These are phyloP conservation scores for Cystofilobasidium ferigula DNA, from an alignment of 768 basidiomycete genomes.

Conservation along the genomic window DNA sequence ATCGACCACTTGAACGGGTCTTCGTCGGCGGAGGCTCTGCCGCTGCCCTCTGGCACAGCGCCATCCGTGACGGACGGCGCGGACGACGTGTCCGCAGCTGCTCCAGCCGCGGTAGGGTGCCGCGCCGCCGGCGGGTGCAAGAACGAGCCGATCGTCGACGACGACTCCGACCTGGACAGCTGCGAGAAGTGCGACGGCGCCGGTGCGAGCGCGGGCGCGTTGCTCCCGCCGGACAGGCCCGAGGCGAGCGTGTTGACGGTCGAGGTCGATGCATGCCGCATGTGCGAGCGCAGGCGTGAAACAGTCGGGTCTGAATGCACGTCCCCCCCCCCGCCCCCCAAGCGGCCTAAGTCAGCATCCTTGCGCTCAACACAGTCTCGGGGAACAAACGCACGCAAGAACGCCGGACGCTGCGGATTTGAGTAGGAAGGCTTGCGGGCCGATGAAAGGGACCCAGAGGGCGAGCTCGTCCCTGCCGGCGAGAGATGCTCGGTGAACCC, in stretches of 20 bases:
- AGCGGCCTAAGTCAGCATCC: too few relatives aligned
- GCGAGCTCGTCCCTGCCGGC: conserved; percentile 5
- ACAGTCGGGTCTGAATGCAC: conserved; percentile 33
- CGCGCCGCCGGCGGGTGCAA: conserved; percentile 1
- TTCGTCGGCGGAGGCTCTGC: background rate
- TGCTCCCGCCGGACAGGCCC: background rate
- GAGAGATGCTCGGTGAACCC: conserved; percentile 15
- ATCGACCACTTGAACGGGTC: conserved; percentile 19
- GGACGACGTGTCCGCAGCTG: background rate
- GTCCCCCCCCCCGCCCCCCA: too few relatives aligned
- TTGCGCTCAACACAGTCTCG: too few relatives aligned
- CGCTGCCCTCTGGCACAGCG: too few relatives aligned
- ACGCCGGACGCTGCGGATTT: conserved; percentile 15
- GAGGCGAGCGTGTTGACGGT: conserved; percentile 24
- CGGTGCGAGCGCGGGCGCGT: conserved; percentile 3
- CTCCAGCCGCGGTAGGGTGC: background rate
- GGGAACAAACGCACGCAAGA: conserved; percentile 23
- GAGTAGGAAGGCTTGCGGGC: conserved; percentile 25
- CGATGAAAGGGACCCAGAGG: conserved; percentile 23
- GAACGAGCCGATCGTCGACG: conserved; percentile 24
- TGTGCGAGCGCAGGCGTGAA: conserved; percentile 37
- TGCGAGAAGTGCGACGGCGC: conserved; percentile 26
- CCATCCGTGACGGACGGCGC: background rate
- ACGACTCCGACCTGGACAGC: conserved; percentile 24
- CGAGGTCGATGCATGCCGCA: conserved; percentile 32